Conservation (phyloP, 2,329 filamentous ascomycete genomes). For the Arthrobotrys entomopaga region DNA sequence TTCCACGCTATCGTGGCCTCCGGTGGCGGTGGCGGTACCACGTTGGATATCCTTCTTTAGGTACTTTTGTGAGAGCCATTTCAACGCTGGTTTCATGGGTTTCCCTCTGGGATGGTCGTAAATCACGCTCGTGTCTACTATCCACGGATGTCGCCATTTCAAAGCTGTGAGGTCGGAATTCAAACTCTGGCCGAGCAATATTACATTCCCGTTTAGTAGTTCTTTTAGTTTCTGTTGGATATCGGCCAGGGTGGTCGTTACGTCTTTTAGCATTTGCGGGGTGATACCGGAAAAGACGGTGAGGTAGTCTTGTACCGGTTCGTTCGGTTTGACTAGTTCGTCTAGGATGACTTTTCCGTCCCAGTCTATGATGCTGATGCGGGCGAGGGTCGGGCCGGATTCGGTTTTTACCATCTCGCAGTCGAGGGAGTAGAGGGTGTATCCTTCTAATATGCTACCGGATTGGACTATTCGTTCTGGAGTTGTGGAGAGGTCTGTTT, state of each 20-base stretch:
- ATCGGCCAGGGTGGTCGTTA: conserved; percentile 84
- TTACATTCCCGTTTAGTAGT: conserved; percentile 76
- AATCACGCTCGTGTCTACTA: conserved; percentile 89
- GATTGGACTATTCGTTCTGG: conserved; percentile 77
- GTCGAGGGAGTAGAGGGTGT: conserved; percentile 82
- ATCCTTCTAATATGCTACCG: conserved; percentile 84
- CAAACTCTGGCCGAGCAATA: conserved; percentile 82
- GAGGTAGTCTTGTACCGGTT: conserved; percentile 90
- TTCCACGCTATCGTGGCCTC: conserved; percentile 89
- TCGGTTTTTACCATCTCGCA: conserved; percentile 98
- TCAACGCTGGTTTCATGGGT: conserved; percentile 88
- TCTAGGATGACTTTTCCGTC: conserved; percentile 83
- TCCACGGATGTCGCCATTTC: conserved; percentile 87
- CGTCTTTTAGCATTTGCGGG: conserved; percentile 78
- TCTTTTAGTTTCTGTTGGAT: conserved; percentile 81
- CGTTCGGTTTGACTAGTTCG: conserved; percentile 88
- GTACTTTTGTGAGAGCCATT: conserved; percentile 87
- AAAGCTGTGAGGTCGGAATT: conserved; percentile 86
- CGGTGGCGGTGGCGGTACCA: conserved; percentile 66
- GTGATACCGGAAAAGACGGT: conserved; percentile 95
- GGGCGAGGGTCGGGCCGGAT: conserved; percentile 81
- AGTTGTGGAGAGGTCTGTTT: conserved; percentile 75
- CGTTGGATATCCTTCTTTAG: conserved; percentile 88
- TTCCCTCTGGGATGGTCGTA: conserved; percentile 91
- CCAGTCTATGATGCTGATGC: conserved; percentile 89